Base-by-base conservation (phyloP, 2,329 filamentous ascomycete species). In the Sporothrix phasma region DNA sequence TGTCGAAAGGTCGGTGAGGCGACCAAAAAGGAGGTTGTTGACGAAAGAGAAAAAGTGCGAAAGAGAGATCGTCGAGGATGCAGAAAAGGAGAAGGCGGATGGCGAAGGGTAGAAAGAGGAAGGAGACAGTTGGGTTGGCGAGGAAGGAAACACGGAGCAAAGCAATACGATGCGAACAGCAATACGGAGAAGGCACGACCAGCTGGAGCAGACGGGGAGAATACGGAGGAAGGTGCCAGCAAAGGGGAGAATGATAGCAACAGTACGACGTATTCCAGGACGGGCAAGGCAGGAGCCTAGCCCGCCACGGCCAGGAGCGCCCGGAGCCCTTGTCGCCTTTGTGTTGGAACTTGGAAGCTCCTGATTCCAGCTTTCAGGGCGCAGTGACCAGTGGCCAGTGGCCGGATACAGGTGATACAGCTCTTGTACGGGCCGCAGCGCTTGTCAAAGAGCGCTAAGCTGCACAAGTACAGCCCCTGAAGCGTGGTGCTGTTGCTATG, bases 311-410 rank as follows among this genome's bases (percentile, higher is more conserved):
- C 31, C 31, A 39, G 49, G 29, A 53, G 49, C 31, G 29, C 51
- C 49, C 31, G 19, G 31, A 37, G 10, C 11, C 51, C 51, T 37
- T 39, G 31, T 24, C 31, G 24, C 51, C 51, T 39, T 39, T 56
- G n/a, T 19, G 51, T 56, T 39, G 51, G 31, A 19, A 15, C 29
- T 56, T 39, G 51, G 31, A 19, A 15, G 31, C 51, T 37, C 43
- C 29, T 58, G 54, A 58, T 43, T 43, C 54, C 37, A 58, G 54
- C 37, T 58, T 43, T 22, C 37, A 58, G 54, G 54, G 54, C 54
- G 37, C 15, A 43, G 34, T 37, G 24, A 43, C 51, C 53, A 34
- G n/a, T n/a, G n/a, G n/a, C n/a, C n/a, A n/a, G n/a, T n/a, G n/a
- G n/a, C n/a, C n/a, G n/a, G n/a, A n/a, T n/a, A n/a, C n/a, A n/a